These are phyloP conservation scores for Saprolegnia parasitica DNA, from an alignment of 352 stramenopile genomes.

Conservation along the genomic window DNA sequence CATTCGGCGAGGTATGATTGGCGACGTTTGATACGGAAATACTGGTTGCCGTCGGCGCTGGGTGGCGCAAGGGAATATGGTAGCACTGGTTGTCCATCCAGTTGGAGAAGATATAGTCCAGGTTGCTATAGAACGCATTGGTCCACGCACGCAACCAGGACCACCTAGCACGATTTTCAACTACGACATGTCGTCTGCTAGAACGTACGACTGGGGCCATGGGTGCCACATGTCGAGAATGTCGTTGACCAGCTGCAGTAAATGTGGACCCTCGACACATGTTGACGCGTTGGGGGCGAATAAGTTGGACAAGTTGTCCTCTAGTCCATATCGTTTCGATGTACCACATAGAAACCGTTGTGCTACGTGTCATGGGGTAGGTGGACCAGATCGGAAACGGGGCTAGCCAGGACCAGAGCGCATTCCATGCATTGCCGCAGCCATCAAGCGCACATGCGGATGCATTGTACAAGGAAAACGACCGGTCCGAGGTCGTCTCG, in stretches of 20 bases:
- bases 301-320: conserved; percentile 11
- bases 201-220: neutral
- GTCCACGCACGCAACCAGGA: conserved; percentile 6
- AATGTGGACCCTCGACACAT: neutral
- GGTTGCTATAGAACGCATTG: too few species aligned
- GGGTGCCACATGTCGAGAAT: conserved; percentile 5
- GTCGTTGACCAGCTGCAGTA: conserved; percentile 3
- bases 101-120: neutral
- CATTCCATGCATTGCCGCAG: neutral
- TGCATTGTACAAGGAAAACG: neutral
- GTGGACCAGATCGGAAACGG: neutral
- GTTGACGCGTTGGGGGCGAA: neutral
- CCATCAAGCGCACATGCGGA: neutral
- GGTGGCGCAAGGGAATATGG: neutral
- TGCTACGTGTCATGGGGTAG: conserved; percentile 10
- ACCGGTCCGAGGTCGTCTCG: neutral
- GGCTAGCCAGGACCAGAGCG: neutral
- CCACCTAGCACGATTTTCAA: neutral
- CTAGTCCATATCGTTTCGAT: conserved; percentile 1
- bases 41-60: conserved; percentile 4
- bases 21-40: neutral
- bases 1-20: neutral
- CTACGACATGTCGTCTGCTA: neutral
- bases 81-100: neutral
- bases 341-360: neutral